Evolutionary conservation across 2,329 filamentous ascomycete genomes (phyloP).

Genomic region (Alternaria solani): DNA sequence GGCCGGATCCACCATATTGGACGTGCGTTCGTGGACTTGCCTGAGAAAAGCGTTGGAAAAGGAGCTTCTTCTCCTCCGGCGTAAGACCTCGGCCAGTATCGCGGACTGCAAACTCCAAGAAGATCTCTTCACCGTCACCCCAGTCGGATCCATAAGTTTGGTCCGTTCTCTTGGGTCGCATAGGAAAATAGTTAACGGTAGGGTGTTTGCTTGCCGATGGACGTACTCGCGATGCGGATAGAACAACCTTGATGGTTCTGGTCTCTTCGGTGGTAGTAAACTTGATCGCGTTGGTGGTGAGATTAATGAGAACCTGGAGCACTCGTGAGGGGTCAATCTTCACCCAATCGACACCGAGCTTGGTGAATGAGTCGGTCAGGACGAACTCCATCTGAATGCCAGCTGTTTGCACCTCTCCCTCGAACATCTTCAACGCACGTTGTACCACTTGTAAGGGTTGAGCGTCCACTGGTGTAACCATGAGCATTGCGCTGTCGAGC

Average conservation of each 20-base stretch:
- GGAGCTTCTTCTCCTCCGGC: slow-evolving; percentile 73
- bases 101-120: slow-evolving; percentile 75
- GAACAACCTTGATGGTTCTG: slow-evolving; percentile 70
- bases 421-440: slow-evolving; percentile 78
- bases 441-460: slow-evolving; percentile 73
- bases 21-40: slow-evolving; percentile 78
- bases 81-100: slow-evolving; percentile 80
- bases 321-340: slow-evolving; percentile 78
- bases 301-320: slow-evolving; percentile 76
- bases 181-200: slow-evolving; percentile 69
- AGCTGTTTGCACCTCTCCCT: slow-evolving; percentile 74
- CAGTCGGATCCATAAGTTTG: slow-evolving; percentile 67
- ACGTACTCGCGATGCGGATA: slow-evolving; percentile 68
- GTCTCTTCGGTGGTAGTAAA: slow-evolving; percentile 73
- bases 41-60: slow-evolving; percentile 83
- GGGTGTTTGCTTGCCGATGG: slow-evolving; percentile 55
- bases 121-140: slow-evolving; percentile 72
- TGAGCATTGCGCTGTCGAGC: slow-evolving; percentile 76
- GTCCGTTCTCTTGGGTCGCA: slow-evolving; percentile 59
- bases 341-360: slow-evolving; percentile 70
- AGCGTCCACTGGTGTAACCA: slow-evolving; percentile 74
- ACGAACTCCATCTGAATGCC: slow-evolving; percentile 72
- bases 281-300: slow-evolving; percentile 83
- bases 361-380: slow-evolving; percentile 68
- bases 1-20: slow-evolving; percentile 79